Conservation (phyloP, 345 rosid species). For the Aquilaria yunnanensis region DNA sequence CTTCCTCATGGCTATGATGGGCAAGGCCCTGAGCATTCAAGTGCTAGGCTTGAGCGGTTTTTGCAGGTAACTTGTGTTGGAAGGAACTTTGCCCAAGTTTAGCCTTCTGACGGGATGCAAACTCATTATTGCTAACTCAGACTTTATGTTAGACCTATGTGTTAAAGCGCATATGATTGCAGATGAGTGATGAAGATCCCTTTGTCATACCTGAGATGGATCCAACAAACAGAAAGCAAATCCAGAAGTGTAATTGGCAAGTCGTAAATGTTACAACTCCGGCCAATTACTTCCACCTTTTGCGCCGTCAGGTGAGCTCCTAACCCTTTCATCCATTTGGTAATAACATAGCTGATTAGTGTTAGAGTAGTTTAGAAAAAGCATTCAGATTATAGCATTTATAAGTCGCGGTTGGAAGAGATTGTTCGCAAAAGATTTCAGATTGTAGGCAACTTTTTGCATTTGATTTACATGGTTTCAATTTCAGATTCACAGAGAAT, state of each 20-base stretch:
- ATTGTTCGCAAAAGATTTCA: background rate
- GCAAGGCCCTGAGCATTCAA: constrained; percentile 88
- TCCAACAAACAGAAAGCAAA: constrained; percentile 60
- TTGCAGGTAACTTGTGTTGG: constrained; percentile 44
- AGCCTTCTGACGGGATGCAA: background rate
- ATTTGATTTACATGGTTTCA: background rate
- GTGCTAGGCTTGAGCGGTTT: constrained; percentile 68
- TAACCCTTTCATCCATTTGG: no score
- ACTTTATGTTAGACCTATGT: no score
- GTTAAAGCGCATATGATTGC: constrained; percentile 1
- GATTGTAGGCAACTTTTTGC: background rate
- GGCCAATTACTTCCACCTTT: constrained; percentile 79
- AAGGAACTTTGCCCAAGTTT: background rate
- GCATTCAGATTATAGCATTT: no score
- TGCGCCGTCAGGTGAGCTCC: constrained; percentile 62
- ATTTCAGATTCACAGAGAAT: constrained; percentile 76
- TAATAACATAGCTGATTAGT: no score
- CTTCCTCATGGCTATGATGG: constrained; percentile 88
- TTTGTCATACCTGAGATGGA: constrained; percentile 80
- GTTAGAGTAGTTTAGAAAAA: no score
- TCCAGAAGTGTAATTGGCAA: constrained; percentile 84
- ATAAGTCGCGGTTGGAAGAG: no score
- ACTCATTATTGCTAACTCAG: no score
- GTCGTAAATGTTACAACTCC: constrained; percentile 85
- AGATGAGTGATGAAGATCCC: constrained; percentile 89